Evolutionary conservation across 1,284 basidiomycete genomes (phyloP), one percentile per base, ranked within the genome.

Genomic region (Fomes fomentarius): DNA sequence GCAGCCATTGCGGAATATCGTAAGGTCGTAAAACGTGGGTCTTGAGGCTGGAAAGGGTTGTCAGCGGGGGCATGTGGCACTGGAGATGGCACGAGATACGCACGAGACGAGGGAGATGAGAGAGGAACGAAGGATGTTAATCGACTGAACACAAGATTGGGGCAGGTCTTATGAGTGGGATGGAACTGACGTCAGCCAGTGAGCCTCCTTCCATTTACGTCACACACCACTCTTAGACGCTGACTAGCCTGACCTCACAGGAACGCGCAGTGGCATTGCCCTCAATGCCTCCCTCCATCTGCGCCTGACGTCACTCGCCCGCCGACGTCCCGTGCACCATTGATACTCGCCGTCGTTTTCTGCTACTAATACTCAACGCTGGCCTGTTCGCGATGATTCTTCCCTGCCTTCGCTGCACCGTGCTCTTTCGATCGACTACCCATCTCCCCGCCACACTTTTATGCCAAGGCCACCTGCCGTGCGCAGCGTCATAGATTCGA

Each of bases 1-100:
- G 71, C 71, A 58, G 69, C 71, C 73, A 75, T 75, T 41, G 54
- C 51, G 43, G 41, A 42, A 34, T 26, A 47, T 62, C 54, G 57
- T 63, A 33, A 57, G 37, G 52, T 65, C 64, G 63, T 65, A 41
- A 60, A 17, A 21, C 2, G 12, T 28, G 35, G 52, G 61, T 40
- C 24, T 48, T 44, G 44, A 30, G 35, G 50, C 50, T 50, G 33
- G 24, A n/a, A 1, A 31, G 21, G 35, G 12, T 43, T 30, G 49
- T 63, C 24, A 58, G 50, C 11, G 28, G 24, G 30, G 35, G 50
- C 14, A 34, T 4, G 15, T 5, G 19, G 38, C 12, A n/a, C 19
- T 4, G 35, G 14, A 9, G 2, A 15, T 46, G 38, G 24, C 17
- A 45, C 22, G 38, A 46, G 51, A 30, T 11, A 60, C 52, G 44